Conservation (phyloP, 208 protist species). For the Crithidia acanthocephali region DNA sequence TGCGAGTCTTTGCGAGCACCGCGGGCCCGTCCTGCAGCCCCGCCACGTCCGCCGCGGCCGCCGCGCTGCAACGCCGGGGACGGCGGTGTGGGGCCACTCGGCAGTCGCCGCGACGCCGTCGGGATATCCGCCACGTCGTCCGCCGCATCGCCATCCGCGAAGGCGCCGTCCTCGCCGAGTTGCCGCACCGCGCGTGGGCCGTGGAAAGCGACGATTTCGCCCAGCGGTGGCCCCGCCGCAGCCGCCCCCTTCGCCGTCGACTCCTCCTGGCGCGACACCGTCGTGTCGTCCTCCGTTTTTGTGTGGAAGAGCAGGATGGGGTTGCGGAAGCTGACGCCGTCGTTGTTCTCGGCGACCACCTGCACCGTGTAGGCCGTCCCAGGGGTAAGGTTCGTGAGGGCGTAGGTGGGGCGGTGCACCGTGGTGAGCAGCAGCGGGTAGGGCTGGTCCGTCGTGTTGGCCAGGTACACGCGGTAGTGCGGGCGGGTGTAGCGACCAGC, state of each 20-base stretch:
- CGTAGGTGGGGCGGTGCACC: constrained; percentile 43
- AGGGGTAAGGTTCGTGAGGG: constrained; percentile 62
- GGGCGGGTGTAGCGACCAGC: constrained; percentile 38
- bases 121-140: constrained; percentile 32
- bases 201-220: constrained; percentile 31
- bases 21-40: neutral
- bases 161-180: constrained; percentile 5
- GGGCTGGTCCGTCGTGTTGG: constrained; percentile 37
- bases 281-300: constrained; percentile 57
- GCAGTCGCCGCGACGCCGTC: constrained; percentile 8
- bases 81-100: neutral
- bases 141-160: neutral
- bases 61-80: constrained; percentile 2
- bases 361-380: constrained; percentile 84
- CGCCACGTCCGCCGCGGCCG: constrained; percentile 13
- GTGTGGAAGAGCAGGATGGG: constrained; percentile 80
- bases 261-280: constrained; percentile 45
- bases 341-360: constrained; percentile 78
- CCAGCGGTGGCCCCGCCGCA: constrained; percentile 10
- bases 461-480: constrained; percentile 75
- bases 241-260: constrained; percentile 1
- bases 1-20: constrained; percentile 4
- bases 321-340: constrained; percentile 88
- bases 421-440: constrained; percentile 47
- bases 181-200: constrained; percentile 23